Base-by-base conservation (phyloP, 1,284 basidiomycete genomes). In the Abortiporus biennis region DNA sequence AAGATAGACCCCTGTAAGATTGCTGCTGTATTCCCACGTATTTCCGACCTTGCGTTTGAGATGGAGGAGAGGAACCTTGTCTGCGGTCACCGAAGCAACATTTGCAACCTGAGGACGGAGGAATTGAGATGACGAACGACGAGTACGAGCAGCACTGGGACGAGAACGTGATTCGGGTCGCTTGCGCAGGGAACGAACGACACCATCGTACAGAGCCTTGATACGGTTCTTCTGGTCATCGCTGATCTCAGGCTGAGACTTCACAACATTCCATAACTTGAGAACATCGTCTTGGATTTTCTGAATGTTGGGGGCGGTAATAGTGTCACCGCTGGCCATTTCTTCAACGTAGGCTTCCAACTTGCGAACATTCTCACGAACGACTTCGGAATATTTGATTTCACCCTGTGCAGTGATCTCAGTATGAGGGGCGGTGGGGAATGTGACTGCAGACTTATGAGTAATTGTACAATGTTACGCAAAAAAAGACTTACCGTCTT, bases 331-430 rank as follows among this genome's bases (percentile, higher is more conserved):
- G 47, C 86, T 91, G 2, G 95, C 92, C 96, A 99, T 99, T 68
- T 99, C 94, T 61, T 94, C 88, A 53, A 97, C 94, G 57, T 99
- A 99, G 3, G 92, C 91, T 67, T 99, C 95, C 40, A 99, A 77
- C 70, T 98, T 97, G 60, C 95, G 86, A 35, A 98, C 95, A 47
- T 92, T 91, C 62, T 92, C 87, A 36, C 95, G 89, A 47, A 93
- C 90, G 48, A 97, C 85, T 64, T 99, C 95, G 8, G 85, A 80
- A 69, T 96, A 96, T 47, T 95, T 74, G 51, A 99, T 93, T 53
- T 98, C 92, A 32, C 96, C 95, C 67, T 92, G 92, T 36, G 77
- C 82, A 13, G 84, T 92, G 54, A 99, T 85, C 62, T 94, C 91
- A 17, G 94, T 98, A 58, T 88, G 83, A 36, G 95, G 95, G 6